Conservation (phyloP, 257 asterid genomes). For the Henckelia pumila region DNA sequence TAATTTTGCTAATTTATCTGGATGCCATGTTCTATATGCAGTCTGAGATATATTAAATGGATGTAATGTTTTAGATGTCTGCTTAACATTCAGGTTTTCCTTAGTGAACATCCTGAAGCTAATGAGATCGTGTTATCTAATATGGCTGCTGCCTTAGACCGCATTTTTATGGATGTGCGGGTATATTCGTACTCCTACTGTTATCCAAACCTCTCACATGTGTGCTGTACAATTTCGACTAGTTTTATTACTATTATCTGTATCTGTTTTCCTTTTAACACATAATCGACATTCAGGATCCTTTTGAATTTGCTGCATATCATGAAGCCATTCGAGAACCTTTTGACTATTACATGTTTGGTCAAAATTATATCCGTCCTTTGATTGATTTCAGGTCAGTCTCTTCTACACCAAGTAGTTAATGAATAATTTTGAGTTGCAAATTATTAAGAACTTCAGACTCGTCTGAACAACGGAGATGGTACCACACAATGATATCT, state of each 20-base stretch:
- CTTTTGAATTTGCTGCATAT: conserved; percentile 67
- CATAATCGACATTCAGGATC: conserved; percentile 50
- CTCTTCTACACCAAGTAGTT: conserved; percentile 1
- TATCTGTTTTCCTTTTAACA: conserved; percentile 15
- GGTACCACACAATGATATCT: background rate
- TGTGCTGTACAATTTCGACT: conserved; percentile 4
- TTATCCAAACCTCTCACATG: conserved; percentile 11
- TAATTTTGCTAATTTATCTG: conserved; percentile 30
- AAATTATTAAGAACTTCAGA: background rate
- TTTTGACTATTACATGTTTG: conserved; percentile 81
- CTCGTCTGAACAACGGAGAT: background rate
- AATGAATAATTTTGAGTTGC: conserved; percentile 11
- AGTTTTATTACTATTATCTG: background rate
- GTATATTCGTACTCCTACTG: conserved; percentile 37
- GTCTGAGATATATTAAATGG: conserved; percentile 20
- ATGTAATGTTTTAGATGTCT: conserved; percentile 17
- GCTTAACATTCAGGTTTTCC: conserved; percentile 47
- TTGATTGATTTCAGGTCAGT: conserved; percentile 77
- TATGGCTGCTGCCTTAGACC: conserved; percentile 76
- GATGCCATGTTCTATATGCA: conserved; percentile 4
- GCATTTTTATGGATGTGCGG: conserved; percentile 72
- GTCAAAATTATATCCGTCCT: conserved; percentile 68
- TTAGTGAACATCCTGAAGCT: conserved; percentile 73
- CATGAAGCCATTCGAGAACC: conserved; percentile 89
- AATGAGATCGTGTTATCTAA: conserved; percentile 62